phyloP scores from a whole-genome alignment of 1,139 yeast species.

The Meyerozyma smithsonii region DNA sequence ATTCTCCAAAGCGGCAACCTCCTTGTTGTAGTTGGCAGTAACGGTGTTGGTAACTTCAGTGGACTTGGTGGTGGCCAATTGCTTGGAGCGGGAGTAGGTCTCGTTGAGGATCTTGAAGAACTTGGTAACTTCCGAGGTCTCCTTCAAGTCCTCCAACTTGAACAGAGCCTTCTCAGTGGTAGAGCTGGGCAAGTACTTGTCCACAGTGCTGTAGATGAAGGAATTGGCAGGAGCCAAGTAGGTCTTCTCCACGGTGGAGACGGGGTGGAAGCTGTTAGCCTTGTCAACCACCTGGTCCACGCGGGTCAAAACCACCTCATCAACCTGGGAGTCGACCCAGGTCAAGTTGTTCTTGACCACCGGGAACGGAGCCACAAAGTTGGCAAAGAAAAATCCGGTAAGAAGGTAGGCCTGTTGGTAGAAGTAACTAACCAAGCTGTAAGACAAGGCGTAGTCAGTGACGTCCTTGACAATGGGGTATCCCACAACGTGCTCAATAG shows the following conservation, averaged over 20 bases:
- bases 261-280: slow-evolving; percentile 13
- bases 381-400: slow-evolving; percentile 15
- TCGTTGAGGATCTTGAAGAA: slow-evolving; percentile 13
- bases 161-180: slow-evolving; percentile 17
- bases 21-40: slow-evolving; percentile 11
- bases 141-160: slow-evolving; percentile 18
- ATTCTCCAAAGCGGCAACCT: slow-evolving; percentile 10
- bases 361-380: slow-evolving; percentile 21
- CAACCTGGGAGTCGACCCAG: slow-evolving; percentile 25
- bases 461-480: slow-evolving; percentile 26
- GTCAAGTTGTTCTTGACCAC: slow-evolving; percentile 21
- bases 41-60: slow-evolving; percentile 11
- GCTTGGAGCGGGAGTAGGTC: slow-evolving; percentile 11
- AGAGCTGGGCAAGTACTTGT: slow-evolving; percentile 30
- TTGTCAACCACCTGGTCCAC: slow-evolving; percentile 17
- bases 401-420: slow-evolving; percentile 15
- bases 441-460: slow-evolving; percentile 22
- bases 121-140: slow-evolving; percentile 11
- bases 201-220: slow-evolving; percentile 22
- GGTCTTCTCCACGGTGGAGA: slow-evolving; percentile 18
- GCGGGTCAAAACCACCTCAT: slow-evolving; percentile 20
- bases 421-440: slow-evolving; percentile 19
- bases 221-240: slow-evolving; percentile 29
- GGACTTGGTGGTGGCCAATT: slow-evolving; percentile 11
- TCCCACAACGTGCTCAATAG: slow-evolving; percentile 30